These are phyloP conservation scores for Strigomonas galati DNA, from an alignment of 208 protist genomes.

Conservation along the genomic window DNA sequence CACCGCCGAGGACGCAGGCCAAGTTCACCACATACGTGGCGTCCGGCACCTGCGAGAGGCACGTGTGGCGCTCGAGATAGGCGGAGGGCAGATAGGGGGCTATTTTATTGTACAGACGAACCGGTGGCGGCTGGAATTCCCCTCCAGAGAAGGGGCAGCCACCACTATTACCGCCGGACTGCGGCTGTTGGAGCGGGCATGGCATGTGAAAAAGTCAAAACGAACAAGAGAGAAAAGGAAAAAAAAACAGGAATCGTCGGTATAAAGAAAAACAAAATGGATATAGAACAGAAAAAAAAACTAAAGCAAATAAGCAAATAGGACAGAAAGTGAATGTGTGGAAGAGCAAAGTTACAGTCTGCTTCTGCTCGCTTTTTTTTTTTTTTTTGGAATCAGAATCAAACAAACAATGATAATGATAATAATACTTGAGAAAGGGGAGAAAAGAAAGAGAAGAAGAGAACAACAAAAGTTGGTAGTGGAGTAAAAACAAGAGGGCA, in stretches of 20 bases:
- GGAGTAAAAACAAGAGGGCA: background rate
- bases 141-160: background rate
- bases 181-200: background rate
- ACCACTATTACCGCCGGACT: too few species aligned
- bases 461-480: background rate
- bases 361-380: background rate
- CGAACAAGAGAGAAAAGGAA: background rate
- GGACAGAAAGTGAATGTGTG: too few species aligned
- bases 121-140: background rate
- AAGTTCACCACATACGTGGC: background rate
- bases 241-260: background rate
- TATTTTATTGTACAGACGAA: background rate
- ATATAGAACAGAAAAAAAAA: background rate
- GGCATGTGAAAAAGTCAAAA: background rate
- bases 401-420: background rate
- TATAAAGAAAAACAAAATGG: background rate
- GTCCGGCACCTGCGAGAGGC: background rate
- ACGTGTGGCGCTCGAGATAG: background rate
- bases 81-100: background rate
- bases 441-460: slow-evolving; percentile 1
- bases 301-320: too few species aligned
- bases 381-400: background rate
- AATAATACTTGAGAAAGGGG: background rate
- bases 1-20: background rate
- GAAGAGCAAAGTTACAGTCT: background rate